Base-by-base conservation (phyloP, 306 rosid species). In the Cyamopsis tetragonoloba region DNA sequence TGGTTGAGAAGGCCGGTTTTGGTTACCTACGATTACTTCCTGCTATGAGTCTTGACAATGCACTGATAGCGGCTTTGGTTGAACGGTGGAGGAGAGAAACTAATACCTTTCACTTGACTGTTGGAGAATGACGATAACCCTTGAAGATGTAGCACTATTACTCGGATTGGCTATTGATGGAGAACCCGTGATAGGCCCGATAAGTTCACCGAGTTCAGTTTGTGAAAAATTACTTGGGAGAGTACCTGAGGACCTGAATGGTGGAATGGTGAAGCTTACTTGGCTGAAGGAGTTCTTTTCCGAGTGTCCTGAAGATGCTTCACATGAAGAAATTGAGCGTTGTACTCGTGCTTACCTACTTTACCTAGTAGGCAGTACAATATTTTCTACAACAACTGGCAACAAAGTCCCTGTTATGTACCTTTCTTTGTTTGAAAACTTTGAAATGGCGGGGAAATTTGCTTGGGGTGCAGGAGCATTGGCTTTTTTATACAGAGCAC, bases 11-110 rank as follows among this genome's bases (percentile, higher is more conserved):
- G 78, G 92, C 96, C 1, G 98, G 95, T 72, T 92, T 92, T 39
- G 91, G 84, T 67, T 81, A 84, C 85, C 59, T 92, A 15, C 79
- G 92, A 75, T 59, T 79, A 62, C 87, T 92, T 74, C 98, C 96
- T 4, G 82, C 98, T 2, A 84, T 92, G 78, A 84, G 81, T 77
- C 96, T 92, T 23, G 96, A 89, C 79, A 89, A 89, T 72, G 91
- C 98, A 46, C 80, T 92, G 64, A 89, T 92, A 73, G 89, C 98
- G 0, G 96, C 96, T 19, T 77, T 92, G 53, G 92, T 89, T 41
- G 98, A 92, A 86, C 85, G 96, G 74, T 89, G 98, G 96, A 89
- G 98, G 76, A 84, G 91, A 75, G 98, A 92, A 79, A 92, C 98
- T n/a, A 92, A 92, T 50, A 82, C 96, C 20, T 92, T 92, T 51